Percentiles rank a stretch among this genome's conserved stretches.
Conservation (phyloP, 768 basidiomycete genomes). For the Ramaria sp. region DNA sequence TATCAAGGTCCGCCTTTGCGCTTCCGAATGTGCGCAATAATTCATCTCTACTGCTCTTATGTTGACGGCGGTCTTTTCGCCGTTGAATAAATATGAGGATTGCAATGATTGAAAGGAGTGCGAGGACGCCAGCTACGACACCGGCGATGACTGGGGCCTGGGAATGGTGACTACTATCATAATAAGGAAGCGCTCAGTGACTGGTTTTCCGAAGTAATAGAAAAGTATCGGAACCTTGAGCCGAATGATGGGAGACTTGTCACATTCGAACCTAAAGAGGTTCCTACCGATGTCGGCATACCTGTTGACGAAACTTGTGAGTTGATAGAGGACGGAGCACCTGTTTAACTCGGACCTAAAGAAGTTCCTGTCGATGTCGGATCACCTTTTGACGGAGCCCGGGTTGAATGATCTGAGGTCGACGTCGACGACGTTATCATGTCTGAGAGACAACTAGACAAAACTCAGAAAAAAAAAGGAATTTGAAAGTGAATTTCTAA, state of each 20-base stretch:
- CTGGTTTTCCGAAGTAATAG: background rate
- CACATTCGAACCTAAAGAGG: background rate
- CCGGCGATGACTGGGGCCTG: conserved; percentile 1
- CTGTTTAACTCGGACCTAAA: background rate
- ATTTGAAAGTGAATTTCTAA: background rate
- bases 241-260: background rate
- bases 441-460: background rate
- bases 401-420: no score
- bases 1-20: conserved; percentile 1
- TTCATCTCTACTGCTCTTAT: background rate
- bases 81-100: background rate
- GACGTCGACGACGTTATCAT: no score
- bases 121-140: background rate
- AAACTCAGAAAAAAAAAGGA: background rate
- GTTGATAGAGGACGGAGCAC: no score
- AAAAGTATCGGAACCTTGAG: no score
- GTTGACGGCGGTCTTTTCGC: background rate
- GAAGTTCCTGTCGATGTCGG: no score
- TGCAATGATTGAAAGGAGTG: background rate
- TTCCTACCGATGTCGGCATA: no score
- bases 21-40: conserved; percentile 1
- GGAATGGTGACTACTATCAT: background rate
- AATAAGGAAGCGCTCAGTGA: background rate
- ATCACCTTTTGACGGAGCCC: no score
- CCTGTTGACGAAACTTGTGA: no score